Base-by-base conservation (phyloP, 2,329 filamentous ascomycete genomes). In the Mycocentrospora acerina region DNA sequence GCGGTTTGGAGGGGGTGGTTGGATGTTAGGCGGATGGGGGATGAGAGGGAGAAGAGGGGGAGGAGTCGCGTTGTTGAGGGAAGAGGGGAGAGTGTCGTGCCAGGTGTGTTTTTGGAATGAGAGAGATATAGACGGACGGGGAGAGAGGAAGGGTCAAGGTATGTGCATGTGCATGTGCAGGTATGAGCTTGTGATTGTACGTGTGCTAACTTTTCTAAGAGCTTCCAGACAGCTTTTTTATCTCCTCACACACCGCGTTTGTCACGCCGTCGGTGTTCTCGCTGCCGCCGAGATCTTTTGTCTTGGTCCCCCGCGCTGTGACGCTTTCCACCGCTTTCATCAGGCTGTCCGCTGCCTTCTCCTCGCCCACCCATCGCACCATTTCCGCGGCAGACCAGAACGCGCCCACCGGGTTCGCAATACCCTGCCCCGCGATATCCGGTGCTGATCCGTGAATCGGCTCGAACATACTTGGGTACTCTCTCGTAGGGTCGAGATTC, bases 371-470 rank as follows among this genome's bases (percentile, higher is more conserved):
- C 75, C 82, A 83, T 27, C 74, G 67, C 10, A 85, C 71, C 78
- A 88, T 81, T 70, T 85, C 83, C 4, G 82, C 80, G 0, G 79
- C 82, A 1, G 81, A 83, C 83, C 83, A 86, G 59, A 85, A 83
- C 6, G 81, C 82, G 6, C 77, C 82, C 0, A 85, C 73, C 0
- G 81, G 81, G 53, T 84, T 84, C 1, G 80, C 79, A 18, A 81
- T 70, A 0, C 80, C 80, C 53, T 80, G 77, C 3, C 82, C 81
- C 1, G 78, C 78, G 37, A 85, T 84, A 46, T 85, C 82, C 3
- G 80, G 81, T 0, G 80, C 81, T 18, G 75, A 80, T 8, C 81
- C 81, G 46, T 84, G 81, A 24, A 82, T 78, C 10, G 81, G 79
- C 65, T 83, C 80, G 44, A 82, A 83, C 68, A 83, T 77, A 41